Base-by-base conservation (phyloP, 1,284 basidiomycete genomes). In the Anthracocystis panici-leucophaei region DNA sequence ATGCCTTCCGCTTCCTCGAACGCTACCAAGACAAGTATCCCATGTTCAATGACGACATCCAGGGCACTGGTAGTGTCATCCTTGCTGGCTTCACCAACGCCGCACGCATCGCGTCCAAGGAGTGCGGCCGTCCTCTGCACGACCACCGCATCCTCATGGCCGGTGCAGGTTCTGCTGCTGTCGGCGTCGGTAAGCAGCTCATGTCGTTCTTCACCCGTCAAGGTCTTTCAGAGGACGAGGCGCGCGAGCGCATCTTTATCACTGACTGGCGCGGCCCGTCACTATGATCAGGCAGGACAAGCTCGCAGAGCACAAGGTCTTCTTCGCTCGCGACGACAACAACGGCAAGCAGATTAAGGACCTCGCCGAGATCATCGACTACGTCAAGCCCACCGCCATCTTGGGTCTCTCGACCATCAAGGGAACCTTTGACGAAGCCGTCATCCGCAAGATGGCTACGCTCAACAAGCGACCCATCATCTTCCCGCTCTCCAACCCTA, bases 401-500 rank as follows among this genome's bases (percentile, higher is more conserved):
- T 88, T 97, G 69, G 95, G 95, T 58, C 90, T 97, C 35, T 95
- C 93, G 21, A 97, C 95, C 25, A 91, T 92, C 75, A 90, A 90
- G 87, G 91, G 91, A 51, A 92, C 94, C 1, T 97, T 97, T 87
- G 90, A 88, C 67, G 88, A 91, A 63, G 87, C 89, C 12, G 91
- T 94, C 58, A 90, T 97, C 69, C 88, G 90, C 78, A 87, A 89
- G 12, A 95, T 98, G 94, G 90, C 91, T n/a, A 88, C 89, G 53
- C 88, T 93, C 77, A 97, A 96, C 87, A 88, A 90, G 21, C 90
- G 91, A 23, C 95, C 95, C 27, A 95, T 97, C 88, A 91, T 97
- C 85, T 97, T 97, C 89, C 93, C 95, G 52, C 90, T 97, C n/a
- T 94, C 93, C 38, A 98, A 97, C 87, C 95, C 95, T 31, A 91